Evolutionary conservation across 176 grass and related monocot species (phyloP).

Genomic region (Zea mays): DNA sequence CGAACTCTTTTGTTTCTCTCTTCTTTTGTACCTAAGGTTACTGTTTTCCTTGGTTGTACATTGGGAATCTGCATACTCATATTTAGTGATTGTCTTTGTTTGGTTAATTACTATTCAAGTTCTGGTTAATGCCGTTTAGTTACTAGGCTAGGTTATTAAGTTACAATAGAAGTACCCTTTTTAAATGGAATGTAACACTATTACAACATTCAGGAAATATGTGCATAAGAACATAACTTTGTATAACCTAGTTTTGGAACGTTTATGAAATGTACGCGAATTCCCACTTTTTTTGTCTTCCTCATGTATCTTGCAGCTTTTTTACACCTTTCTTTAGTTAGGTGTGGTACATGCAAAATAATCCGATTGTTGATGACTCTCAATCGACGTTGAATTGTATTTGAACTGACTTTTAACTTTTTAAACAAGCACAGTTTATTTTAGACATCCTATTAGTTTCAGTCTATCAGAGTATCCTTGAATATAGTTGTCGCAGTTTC

Average conservation of each 20-base stretch:
- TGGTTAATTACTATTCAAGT: constrained; percentile 18
- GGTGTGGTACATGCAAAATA: constrained; percentile 2
- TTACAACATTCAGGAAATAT: constrained; percentile 15
- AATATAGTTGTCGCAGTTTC: constrained; percentile 2
- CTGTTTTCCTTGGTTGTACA: constrained; percentile 31
- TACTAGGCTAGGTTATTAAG: background rate
- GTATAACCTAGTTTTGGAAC: background rate
- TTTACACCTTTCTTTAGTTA: background rate
- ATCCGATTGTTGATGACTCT: background rate
- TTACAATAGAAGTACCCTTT: constrained; percentile 15
- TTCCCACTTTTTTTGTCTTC: background rate
- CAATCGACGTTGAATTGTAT: background rate
- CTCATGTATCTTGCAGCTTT: background rate
- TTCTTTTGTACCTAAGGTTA: constrained; percentile 33
- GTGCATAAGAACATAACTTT: background rate
- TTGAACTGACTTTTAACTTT: constrained; percentile 21
- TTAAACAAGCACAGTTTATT: constrained; percentile 16
- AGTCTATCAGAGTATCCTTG: constrained; percentile 11
- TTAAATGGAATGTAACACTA: constrained; percentile 6
- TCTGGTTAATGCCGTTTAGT: constrained; percentile 15
- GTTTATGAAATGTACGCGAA: background rate
- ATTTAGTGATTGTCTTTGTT: constrained; percentile 19
- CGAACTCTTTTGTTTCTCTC: background rate
- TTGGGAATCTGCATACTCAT: constrained; percentile 30
- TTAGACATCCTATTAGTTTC: constrained; percentile 14